Evolutionary conservation across 371 early-diverging fungal species (phyloP), one percentile per base, ranked within the genome.

Genomic region (Entomophthora muscae): DNA sequence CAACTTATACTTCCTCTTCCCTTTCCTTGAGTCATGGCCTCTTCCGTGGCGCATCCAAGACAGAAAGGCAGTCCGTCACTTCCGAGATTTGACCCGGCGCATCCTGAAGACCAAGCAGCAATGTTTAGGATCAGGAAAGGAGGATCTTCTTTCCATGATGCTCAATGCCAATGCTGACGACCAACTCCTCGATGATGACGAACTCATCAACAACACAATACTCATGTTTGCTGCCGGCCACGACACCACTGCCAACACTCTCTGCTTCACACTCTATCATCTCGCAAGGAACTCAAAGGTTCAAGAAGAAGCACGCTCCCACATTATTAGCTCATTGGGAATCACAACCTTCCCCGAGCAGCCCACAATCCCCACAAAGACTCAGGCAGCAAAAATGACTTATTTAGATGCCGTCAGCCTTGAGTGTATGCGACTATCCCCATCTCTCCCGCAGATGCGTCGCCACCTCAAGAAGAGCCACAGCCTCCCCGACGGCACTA

Each of bases 401-500:
- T 66, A 54, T 60, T 1, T 66, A 12, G 33, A 21, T 0, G 63
- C 59, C 55, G 29, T 66, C 22, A 57, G 63, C 32, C 52, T 63
- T n/a, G 66, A 66, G 22, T 10, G 17, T 1, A 51, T 66, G 66
- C 57, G 66, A 12, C n/a, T 66, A 7, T 28, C 30, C 22, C 66
- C 66, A 56, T 13, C 53, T n/a, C 3, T 63, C 3, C 42, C 28
- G 0, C 12, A 52, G n/a, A 24, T 61, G 17, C 21, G 28, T 32
- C 21, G 59, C 21, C 7, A 32, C 2, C 22, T 59, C 2, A 13
- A 32, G 12, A 1, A 13, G 12, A 42, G 33, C 23, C 33, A 59
- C 59, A 3, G 12, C 2, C 13, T 10, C 7, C 17, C 2, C 22
- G 59, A 59, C 26, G 32, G 28, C 2, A 27, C 28, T 5, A 7